phyloP scores from a whole-genome alignment of 1,139 yeast species.

The Hansenula lynferdii region DNA sequence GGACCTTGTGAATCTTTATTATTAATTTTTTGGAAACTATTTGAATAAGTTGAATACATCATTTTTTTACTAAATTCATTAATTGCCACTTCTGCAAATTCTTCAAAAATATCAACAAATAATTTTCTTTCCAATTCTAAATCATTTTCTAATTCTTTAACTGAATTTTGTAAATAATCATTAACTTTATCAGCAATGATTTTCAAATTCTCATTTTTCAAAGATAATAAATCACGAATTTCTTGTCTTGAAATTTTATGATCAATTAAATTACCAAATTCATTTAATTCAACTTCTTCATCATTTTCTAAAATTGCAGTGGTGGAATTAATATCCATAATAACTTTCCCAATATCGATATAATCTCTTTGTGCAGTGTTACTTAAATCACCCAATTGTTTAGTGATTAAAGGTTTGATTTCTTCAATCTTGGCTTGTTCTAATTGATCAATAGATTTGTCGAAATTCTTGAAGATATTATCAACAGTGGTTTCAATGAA shows the following conservation, averaged over 20 bases:
- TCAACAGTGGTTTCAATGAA: conserved; percentile 21
- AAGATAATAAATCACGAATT: conserved; percentile 41
- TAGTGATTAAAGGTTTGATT: conserved; percentile 35
- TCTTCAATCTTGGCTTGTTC: conserved; percentile 31
- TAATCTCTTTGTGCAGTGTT: conserved; percentile 39
- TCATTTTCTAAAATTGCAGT: conserved; percentile 36
- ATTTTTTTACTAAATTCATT: conserved; percentile 43
- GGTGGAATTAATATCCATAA: conserved; percentile 45
- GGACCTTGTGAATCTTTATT: conserved; percentile 25
- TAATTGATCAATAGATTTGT: conserved; percentile 27
- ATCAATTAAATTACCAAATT: conserved; percentile 27
- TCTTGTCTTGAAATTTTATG: conserved; percentile 50
- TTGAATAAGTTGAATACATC: conserved; percentile 31
- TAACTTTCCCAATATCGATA: conserved; percentile 39
- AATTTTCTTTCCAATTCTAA: conserved; percentile 46
- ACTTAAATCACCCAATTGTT: conserved; percentile 38
- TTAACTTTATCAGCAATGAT: conserved; percentile 34
- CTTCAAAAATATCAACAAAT: conserved; percentile 62
- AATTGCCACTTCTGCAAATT: conserved; percentile 64
- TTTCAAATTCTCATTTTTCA: conserved; percentile 32
- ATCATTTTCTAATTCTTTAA: conserved; percentile 33
- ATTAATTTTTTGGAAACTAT: conserved; percentile 19
- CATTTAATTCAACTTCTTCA: conserved; percentile 29
- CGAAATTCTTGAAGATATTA: conserved; percentile 21
- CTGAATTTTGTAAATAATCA: conserved; percentile 29